Base-by-base conservation (phyloP, 305 asterid species). In the Fraxinus floribunda region DNA sequence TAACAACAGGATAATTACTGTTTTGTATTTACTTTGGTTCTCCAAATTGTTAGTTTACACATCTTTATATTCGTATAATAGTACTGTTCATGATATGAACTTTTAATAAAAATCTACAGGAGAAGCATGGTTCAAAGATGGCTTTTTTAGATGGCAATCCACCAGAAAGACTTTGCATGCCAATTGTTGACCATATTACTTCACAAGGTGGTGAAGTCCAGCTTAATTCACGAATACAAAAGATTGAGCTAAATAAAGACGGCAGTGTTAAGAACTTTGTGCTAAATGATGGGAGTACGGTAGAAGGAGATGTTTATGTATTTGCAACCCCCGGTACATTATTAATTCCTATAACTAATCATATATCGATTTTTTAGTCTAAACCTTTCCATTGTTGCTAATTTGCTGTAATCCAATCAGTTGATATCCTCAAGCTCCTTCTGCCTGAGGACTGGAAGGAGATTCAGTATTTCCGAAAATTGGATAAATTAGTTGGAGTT, bases 141-240 rank as follows among this genome's bases (percentile, higher is more conserved):
- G 98, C 99, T 2, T 97, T 97, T 87, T 90, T 97, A 90, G 98
- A 97, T 85, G 99, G 99, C 13, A 97, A 87, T 82, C 99, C 99
- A 39, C 99, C 99, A 0, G 99, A 97, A 81, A 92, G 99, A 88
- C 99, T 97, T 78, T 97, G 99, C 90, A 89, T 85, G 98, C 99
- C 99, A 0, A 87, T 97, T 75, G 98, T 88, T 66, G 90, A 97
- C 79, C 98, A 97, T 81, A 91, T 97, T 18, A 85, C 85, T 85
- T 89, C 97, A 16, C 89, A 60, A 83, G 98, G 99, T 78, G 99
- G 98, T 32, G 89, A 92, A 85, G 97, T 94, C 78, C 89, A 85
- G 7, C 90, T 94, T 75, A 90, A 93, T 84, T 91, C 99, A 66
- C 88, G 99, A 52, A 91, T 97, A 86, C 90, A 92, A 85, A 94